These are phyloP conservation scores for Aleurites moluccanus DNA, from an alignment of 441 rosid species.

Conservation along the genomic window DNA sequence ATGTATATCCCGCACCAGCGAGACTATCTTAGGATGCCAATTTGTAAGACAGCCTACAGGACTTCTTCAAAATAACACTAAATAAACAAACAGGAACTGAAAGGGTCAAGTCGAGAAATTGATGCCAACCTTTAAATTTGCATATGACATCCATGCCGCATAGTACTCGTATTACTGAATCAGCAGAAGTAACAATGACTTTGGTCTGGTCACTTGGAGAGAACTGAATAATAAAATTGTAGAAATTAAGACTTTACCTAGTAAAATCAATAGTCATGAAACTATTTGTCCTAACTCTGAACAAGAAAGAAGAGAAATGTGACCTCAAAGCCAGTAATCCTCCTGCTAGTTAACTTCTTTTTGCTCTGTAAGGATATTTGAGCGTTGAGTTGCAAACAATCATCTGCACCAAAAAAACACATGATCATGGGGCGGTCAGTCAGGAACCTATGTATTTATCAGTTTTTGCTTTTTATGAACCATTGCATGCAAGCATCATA, in stretches of 20 bases:
- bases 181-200: constrained; percentile 86
- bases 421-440: constrained; percentile 7
- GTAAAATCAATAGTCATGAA: constrained; percentile 5
- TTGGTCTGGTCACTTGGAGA: constrained; percentile 71
- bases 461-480: too few species aligned
- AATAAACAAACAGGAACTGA: not conserved
- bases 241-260: constrained; percentile 14
- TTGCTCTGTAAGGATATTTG: constrained; percentile 63
- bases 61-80: not conserved
- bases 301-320: constrained; percentile 8
- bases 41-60: too few species aligned
- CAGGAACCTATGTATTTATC: not conserved
- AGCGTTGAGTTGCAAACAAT: constrained; percentile 71
- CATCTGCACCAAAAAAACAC: constrained; percentile 44
- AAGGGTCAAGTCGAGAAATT: constrained; percentile 16
- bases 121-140: constrained; percentile 68
- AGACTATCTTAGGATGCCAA: not conserved
- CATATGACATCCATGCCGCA: constrained; percentile 63
- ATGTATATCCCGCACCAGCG: constrained; percentile 2
- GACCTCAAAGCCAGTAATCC: constrained; percentile 79
- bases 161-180: constrained; percentile 79
- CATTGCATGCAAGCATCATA: too few species aligned
- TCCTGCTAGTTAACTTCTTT: constrained; percentile 72
- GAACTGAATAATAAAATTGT: constrained; percentile 46
- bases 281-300: constrained; percentile 14